phyloP scores from a whole-genome alignment of 2,329 filamentous ascomycete genomes.

The Meredithiella fracta region DNA sequence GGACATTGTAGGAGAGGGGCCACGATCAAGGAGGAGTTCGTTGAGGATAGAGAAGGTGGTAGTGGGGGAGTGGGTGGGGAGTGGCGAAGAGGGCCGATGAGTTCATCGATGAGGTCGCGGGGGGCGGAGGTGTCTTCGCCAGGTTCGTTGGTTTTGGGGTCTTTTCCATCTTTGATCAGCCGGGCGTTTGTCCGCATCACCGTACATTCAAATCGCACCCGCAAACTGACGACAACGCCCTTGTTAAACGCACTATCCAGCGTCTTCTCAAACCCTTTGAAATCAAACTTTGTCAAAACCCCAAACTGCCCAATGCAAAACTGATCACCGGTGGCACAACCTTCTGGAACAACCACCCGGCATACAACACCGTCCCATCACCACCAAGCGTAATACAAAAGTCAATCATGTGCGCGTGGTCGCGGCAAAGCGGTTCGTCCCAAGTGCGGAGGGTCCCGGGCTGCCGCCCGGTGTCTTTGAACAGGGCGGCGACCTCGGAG shows the following conservation, averaged over 20 bases:
- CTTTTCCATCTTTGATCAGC: slow-evolving; percentile 4
- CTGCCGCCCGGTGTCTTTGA: slow-evolving; percentile 21
- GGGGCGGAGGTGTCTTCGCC: background rate
- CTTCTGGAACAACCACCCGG: slow-evolving; percentile 91
- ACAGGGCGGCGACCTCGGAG: slow-evolving; percentile 32
- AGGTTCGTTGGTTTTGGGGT: background rate
- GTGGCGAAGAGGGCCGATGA: slow-evolving; percentile 42
- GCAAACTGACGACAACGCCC: slow-evolving; percentile 74
- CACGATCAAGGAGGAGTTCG: slow-evolving; percentile 88
- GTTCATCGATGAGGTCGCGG: slow-evolving; percentile 65
- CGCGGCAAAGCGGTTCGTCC: slow-evolving; percentile 61
- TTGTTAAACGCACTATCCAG: slow-evolving; percentile 58
- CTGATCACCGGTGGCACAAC: slow-evolving; percentile 87
- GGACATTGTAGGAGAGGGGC: slow-evolving; percentile 88
- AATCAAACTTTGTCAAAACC: slow-evolving; percentile 97
- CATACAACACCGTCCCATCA: slow-evolving; percentile 92
- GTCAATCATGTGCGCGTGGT: slow-evolving; percentile 75
- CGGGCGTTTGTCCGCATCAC: slow-evolving; percentile 61
- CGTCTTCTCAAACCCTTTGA: slow-evolving; percentile 52
- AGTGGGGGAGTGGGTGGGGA: slow-evolving; percentile 54
- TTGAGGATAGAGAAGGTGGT: slow-evolving; percentile 83
- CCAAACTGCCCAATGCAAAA: slow-evolving; percentile 79
- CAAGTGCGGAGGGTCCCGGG: slow-evolving; percentile 56
- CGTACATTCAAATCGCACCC: slow-evolving; percentile 81
- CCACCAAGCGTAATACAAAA: slow-evolving; percentile 85